phyloP scores from a whole-genome alignment of 2,329 filamentous ascomycete species.

The Fusarium siculi region DNA sequence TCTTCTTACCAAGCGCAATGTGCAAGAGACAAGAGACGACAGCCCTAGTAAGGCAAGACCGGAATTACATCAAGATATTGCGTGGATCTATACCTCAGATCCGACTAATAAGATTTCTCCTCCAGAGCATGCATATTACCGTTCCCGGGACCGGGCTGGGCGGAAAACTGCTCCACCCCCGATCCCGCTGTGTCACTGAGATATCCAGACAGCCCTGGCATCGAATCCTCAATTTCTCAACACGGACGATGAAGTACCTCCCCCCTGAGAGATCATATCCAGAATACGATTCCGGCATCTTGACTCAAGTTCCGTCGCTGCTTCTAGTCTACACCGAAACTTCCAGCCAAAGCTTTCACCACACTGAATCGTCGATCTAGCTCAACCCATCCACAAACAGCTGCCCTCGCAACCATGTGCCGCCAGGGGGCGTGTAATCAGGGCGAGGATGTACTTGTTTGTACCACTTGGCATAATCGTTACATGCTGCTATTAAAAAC shows the following conservation, averaged over 20 bases:
- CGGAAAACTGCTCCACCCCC: conserved; percentile 20
- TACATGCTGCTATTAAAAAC: not conserved
- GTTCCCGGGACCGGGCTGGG: conserved; percentile 40
- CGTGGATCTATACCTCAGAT: conserved; percentile 20
- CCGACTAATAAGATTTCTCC: conserved; percentile 38
- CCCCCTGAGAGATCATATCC: conserved; percentile 5
- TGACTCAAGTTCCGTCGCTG: conserved; percentile 5
- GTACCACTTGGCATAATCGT: conserved; percentile 7
- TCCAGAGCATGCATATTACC: conserved; percentile 36
- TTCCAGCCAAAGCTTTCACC: conserved; percentile 14
- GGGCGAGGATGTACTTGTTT: conserved; percentile 3
- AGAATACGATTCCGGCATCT: conserved; percentile 1
- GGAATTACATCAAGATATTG: conserved; percentile 23
- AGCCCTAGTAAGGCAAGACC: conserved; percentile 11
- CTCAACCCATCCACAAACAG: conserved; percentile 34
- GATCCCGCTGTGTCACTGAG: conserved; percentile 13
- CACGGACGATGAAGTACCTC: not conserved
- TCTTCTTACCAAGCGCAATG: conserved; percentile 1
- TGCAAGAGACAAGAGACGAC: conserved; percentile 26
- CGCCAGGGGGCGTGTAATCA: conserved; percentile 31
- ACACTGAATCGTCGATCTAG: conserved; percentile 29
- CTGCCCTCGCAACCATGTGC: conserved; percentile 37
- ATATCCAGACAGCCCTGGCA: conserved; percentile 21
- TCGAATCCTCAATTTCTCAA: not conserved
- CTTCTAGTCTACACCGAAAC: conserved; percentile 28